Percentiles rank a stretch among this genome's conserved stretches.
These are phyloP conservation scores for Arctium lappa DNA, from an alignment of 129 eudicot species.

Conservation along the genomic window DNA sequence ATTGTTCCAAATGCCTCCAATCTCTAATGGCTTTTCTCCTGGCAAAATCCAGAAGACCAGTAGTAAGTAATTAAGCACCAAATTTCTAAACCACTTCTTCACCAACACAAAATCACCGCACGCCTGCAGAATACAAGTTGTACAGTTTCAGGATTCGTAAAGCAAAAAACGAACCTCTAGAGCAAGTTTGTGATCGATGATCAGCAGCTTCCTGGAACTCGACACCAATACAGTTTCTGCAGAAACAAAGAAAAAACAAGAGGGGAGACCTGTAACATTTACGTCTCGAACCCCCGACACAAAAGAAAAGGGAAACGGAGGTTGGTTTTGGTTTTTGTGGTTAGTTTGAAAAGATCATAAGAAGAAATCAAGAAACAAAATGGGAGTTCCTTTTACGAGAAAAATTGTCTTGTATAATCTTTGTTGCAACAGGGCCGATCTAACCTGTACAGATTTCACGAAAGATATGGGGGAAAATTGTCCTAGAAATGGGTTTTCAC, in stretches of 20 bases:
- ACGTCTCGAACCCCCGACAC: slow-evolving; percentile 3
- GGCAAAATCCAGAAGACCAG: background rate
- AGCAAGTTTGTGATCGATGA: background rate
- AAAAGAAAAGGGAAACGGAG: background rate
- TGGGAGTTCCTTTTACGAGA: slow-evolving; percentile 2
- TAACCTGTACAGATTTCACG: slow-evolving; percentile 62
- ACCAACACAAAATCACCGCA: background rate
- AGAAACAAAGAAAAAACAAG: background rate
- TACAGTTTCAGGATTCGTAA: background rate
- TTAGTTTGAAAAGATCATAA: background rate
- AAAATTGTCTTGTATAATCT: slow-evolving; percentile 37
- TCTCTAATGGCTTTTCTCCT: background rate
- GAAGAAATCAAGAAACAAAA: slow-evolving; percentile 12
- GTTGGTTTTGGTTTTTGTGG: slow-evolving; percentile 6
- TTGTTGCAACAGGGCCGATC: slow-evolving; percentile 43
- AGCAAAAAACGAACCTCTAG: slow-evolving; percentile 11
- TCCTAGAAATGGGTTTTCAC: slow-evolving; percentile 48
- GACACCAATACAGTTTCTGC: slow-evolving; percentile 19
- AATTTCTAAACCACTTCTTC: background rate
- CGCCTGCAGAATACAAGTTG: background rate
- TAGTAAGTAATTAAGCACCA: background rate
- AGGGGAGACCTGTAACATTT: slow-evolving; percentile 4
- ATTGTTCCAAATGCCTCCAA: slow-evolving; percentile 15
- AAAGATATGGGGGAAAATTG: slow-evolving; percentile 20
- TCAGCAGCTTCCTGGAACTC: slow-evolving; percentile 16